Conservation (phyloP, 768 basidiomycete genomes). For the Clitopilus passeckerianus region DNA sequence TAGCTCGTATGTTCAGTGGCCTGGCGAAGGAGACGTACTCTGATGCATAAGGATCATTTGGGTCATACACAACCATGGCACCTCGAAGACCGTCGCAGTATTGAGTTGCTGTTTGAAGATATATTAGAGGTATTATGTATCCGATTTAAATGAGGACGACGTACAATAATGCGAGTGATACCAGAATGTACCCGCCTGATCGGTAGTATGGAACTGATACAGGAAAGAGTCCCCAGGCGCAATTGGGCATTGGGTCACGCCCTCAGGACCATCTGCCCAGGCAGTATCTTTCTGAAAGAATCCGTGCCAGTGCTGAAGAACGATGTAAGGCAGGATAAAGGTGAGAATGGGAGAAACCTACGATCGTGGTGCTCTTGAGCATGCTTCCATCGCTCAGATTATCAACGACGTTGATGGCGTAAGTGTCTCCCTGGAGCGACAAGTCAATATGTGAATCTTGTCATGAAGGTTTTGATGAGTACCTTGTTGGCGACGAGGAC, state of each 20-base stretch:
- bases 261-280: constrained; percentile 21
- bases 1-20: background rate
- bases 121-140: background rate
- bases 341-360: background rate
- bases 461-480: background rate
- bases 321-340: too few species aligned
- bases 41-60: constrained; percentile 23
- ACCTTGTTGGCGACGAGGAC: constrained; percentile 12
- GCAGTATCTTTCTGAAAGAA: constrained; percentile 18
- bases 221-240: constrained; percentile 17
- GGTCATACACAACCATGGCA: constrained; percentile 22
- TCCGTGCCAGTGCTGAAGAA: constrained; percentile 26
- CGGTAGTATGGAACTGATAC: constrained; percentile 7
- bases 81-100: constrained; percentile 26
- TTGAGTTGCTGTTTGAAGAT: constrained; percentile 6
- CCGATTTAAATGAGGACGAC: constrained; percentile 20
- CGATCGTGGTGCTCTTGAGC: background rate
- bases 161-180: constrained; percentile 29
- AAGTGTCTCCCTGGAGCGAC: background rate
- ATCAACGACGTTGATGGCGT: background rate
- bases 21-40: constrained; percentile 9
- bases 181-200: constrained; percentile 21
- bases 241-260: constrained; percentile 1
- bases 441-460: background rate
- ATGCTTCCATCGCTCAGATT: background rate